phyloP scores from a whole-genome alignment of 768 basidiomycete species.

The Termitomyces sp. region DNA sequence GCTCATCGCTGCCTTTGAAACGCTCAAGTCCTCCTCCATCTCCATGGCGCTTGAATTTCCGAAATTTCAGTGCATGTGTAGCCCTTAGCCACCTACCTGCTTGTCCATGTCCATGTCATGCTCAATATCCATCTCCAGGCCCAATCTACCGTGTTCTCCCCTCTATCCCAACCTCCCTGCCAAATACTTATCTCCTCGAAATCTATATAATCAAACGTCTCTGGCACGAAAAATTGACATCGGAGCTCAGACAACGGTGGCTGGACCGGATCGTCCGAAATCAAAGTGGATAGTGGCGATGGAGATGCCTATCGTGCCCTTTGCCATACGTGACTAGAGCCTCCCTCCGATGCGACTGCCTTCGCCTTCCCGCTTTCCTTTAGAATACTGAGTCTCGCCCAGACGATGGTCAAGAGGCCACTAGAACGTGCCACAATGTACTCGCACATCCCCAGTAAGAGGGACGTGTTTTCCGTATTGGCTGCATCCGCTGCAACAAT shows the following conservation, averaged over 20 bases:
- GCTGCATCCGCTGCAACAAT: background rate
- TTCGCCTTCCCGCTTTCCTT: background rate
- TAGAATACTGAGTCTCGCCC: background rate
- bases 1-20: slow-evolving; percentile 1
- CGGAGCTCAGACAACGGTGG: background rate
- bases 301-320: background rate
- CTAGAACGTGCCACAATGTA: background rate
- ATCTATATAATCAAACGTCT: background rate
- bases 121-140: background rate
- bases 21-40: background rate
- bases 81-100: background rate
- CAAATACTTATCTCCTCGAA: background rate
- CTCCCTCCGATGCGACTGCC: background rate
- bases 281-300: background rate
- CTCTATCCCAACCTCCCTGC: background rate
- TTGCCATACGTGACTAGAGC: background rate
- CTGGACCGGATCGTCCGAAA: background rate
- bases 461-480: background rate
- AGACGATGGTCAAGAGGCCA: background rate
- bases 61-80: background rate
- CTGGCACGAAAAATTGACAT: background rate
- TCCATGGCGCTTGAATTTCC: background rate
- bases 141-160: too few relatives aligned
- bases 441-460: background rate
- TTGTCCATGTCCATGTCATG: background rate